phyloP scores from a whole-genome alignment of 371 early-diverging fungal species.

The Mortierella sp. region DNA sequence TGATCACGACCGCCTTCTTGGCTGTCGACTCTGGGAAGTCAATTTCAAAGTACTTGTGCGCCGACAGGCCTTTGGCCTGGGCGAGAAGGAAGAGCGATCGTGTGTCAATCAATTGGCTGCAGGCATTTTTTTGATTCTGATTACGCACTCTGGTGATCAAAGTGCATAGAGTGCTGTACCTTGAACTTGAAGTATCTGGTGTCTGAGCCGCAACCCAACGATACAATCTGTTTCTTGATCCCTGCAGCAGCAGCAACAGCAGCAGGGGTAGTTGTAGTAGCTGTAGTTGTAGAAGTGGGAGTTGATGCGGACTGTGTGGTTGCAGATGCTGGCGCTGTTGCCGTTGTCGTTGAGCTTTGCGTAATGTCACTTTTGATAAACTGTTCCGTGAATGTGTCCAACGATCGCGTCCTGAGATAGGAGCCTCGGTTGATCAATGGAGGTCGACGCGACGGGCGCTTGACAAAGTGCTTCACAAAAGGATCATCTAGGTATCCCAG shows the following conservation, averaged over 20 bases:
- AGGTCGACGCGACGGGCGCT: conserved; percentile 74
- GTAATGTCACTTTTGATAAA: conserved; percentile 64
- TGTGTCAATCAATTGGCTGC: background rate
- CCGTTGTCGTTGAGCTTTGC: background rate
- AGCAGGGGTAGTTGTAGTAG: background rate
- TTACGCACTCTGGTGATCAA: background rate
- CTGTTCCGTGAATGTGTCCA: conserved; percentile 73
- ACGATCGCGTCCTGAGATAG: conserved; percentile 77
- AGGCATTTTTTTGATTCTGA: background rate
- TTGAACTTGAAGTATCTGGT: conserved; percentile 91
- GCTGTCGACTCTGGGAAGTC: conserved; percentile 91
- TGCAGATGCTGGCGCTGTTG: conserved; percentile 6
- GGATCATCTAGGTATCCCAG: conserved; percentile 88
- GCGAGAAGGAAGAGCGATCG: background rate
- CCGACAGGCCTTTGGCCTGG: conserved; percentile 44
- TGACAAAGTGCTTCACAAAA: conserved; percentile 83
- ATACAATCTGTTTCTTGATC: conserved; percentile 81
- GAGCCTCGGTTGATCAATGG: conserved; percentile 95
- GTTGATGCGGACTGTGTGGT: conserved; percentile 15
- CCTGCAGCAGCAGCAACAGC: background rate
- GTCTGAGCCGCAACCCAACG: conserved; percentile 94
- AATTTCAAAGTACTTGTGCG: conserved; percentile 85
- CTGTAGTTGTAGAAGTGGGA: background rate
- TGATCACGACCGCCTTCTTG: conserved; percentile 81
- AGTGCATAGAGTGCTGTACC: conserved; percentile 43